Percentiles rank a stretch among this genome's conserved stretches.
These are phyloP conservation scores for Canna indica DNA, from an alignment of 176 grass and related monocot species.

Conservation along the genomic window DNA sequence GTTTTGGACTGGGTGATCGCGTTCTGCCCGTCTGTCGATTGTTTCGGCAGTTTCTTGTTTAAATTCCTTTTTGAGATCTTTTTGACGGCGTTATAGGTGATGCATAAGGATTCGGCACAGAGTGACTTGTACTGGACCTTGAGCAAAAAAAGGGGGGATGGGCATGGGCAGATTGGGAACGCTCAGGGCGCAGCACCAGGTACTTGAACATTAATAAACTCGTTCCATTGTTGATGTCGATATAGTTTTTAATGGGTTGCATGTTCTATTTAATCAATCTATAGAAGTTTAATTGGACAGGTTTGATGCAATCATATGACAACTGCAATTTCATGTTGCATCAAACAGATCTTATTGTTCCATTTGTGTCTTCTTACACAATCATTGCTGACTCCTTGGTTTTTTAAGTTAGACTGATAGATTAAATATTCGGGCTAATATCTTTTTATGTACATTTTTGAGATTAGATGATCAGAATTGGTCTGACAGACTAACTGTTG, in stretches of 20 bases:
- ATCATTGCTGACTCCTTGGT: too few species aligned
- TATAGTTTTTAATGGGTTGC: background rate
- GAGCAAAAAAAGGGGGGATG: constrained; percentile 24
- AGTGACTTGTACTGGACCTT: constrained; percentile 16
- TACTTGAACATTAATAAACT: background rate
- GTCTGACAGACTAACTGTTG: background rate
- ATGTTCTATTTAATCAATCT: background rate
- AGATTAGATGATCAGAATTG: background rate
- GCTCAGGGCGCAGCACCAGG: constrained; percentile 2
- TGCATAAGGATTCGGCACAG: background rate
- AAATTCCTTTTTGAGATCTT: background rate
- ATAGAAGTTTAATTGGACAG: too few species aligned
- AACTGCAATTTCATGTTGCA: too few species aligned
- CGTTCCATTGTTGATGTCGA: background rate
- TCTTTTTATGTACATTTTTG: too few species aligned
- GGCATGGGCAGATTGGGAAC: constrained; percentile 21
- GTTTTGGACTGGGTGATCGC: background rate
- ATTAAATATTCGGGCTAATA: too few species aligned
- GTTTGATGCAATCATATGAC: too few species aligned
- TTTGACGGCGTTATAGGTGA: background rate
- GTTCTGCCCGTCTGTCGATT: background rate
- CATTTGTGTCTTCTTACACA: too few species aligned
- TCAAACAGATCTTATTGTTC: too few species aligned
- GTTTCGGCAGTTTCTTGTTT: background rate
- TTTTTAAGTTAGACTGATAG: too few species aligned